A percentile compares a stretch with the other conserved stretches of the same genome.
Evolutionary conservation across 2,329 filamentous ascomycete species (phyloP).

Genomic region (Aureobasidium sp.): DNA sequence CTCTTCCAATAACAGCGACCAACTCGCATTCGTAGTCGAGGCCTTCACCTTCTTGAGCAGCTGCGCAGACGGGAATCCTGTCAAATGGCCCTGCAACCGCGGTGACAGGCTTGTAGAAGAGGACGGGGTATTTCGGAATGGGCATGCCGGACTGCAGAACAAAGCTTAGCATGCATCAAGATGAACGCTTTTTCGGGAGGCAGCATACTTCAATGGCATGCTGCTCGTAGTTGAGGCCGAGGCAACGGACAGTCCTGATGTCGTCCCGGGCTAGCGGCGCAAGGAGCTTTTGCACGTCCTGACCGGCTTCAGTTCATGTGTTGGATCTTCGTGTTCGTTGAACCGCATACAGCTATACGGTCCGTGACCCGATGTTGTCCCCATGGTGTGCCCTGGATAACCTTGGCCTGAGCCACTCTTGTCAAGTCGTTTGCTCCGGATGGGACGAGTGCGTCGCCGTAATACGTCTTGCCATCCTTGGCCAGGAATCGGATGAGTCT

Average conservation of each 20-base stretch:
- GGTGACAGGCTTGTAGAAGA: conserved; percentile 64
- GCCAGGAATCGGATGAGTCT: conserved; percentile 62
- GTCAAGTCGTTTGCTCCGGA: conserved; percentile 50
- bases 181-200: not conserved
- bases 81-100: conserved; percentile 55
- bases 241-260: conserved; percentile 57
- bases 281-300: conserved; percentile 45
- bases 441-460: conserved; percentile 65
- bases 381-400: conserved; percentile 59
- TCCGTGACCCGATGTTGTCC: conserved; percentile 56
- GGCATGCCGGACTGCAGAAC: conserved; percentile 45
- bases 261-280: conserved; percentile 54
- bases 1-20: conserved; percentile 61
- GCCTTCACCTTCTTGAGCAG: conserved; percentile 49
- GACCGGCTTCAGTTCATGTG: not conserved
- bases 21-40: conserved; percentile 77
- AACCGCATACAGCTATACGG: conserved; percentile 34
- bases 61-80: conserved; percentile 52
- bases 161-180: not conserved
- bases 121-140: conserved; percentile 57
- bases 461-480: conserved; percentile 59
- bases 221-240: conserved; percentile 63
- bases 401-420: conserved; percentile 50
- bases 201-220: conserved; percentile 37
- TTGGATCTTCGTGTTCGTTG: not conserved